Evolutionary conservation across 2,329 filamentous ascomycete species (phyloP), one percentile per base, ranked within the genome.

Genomic region (Colletotrichum karsti): DNA sequence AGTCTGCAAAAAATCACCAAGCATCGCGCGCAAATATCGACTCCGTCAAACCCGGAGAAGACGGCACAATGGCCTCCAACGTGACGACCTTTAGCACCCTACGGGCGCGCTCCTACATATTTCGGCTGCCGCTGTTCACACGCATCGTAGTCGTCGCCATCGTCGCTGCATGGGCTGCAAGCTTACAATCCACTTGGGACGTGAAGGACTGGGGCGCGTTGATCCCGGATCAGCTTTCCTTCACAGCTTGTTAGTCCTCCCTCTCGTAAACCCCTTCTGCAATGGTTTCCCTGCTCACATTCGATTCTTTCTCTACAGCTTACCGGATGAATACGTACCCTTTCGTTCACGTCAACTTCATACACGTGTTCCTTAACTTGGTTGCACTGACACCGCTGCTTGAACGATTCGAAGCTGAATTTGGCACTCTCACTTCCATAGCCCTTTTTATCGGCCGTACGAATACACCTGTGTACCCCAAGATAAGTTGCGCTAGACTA

Each of bases 311-410:
- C 4, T 37, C 15, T 56, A 58, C 78, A 97, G 95, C 97, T 83
- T 95, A 98, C 80, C 91, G 96, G 69, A 87, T 97, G 37, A 98
- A 97, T 77, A 97, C 95, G 0, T 99, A 94, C 76, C 94, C 95
- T 1, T 84, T 99, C 63, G 90, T 98, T 68, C 96, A 99, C 77
- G 80, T 90, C 48, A 92, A 92, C 74, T 87, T 97, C 77, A 84
- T 97, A 73, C 96, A 98, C 80, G 87, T 91, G 69, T 75, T 95
- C 59, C 83, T 97, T 76, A 97, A 98, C 80, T 78, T 94, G 24
- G 58, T 97, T 70, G 93, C 94, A 22, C 79, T 98, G 70, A 91
- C 91, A 41, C 96, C 96, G n/a, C 84, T 99, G 57, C 83, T 99
- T 78, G 95, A 98, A 80, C 89, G 95, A 69, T 99, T 98, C 79